phyloP scores from a whole-genome alignment of 495 filamentous ascomycete species.

The Echria macrotheca region DNA sequence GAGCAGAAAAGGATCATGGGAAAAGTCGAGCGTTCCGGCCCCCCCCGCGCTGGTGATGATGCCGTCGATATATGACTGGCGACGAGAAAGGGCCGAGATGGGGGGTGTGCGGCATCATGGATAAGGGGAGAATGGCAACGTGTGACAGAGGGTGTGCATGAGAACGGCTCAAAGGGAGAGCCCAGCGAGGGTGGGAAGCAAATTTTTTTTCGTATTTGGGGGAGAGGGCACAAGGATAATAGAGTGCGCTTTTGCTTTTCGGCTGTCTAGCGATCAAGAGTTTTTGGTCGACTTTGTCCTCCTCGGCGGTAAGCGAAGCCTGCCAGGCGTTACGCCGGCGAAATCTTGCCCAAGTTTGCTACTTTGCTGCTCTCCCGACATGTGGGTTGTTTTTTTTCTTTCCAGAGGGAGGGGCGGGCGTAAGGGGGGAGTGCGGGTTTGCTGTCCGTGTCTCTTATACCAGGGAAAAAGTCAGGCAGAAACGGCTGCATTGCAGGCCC shows the following conservation, averaged over 20 bases:
- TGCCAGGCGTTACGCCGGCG: conserved; percentile 7
- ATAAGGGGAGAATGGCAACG: conserved; percentile 4
- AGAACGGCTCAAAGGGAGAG: conserved; percentile 20
- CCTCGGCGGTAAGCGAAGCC: conserved; percentile 15
- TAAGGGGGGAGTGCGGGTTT: conserved; percentile 2
- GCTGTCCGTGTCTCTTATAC: conserved; percentile 15
- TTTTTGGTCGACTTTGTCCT: too few relatives aligned
- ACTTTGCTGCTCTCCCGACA: neutral
- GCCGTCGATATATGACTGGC: neutral
- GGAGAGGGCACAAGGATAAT: neutral
- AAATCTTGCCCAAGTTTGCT: conserved; percentile 9
- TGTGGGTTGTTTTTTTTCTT: conserved; percentile 9
- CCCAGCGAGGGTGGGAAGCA: too few relatives aligned
- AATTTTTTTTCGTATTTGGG: neutral
- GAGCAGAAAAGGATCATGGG: too few relatives aligned
- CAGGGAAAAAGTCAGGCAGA: conserved; percentile 25
- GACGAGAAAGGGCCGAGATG: neutral
- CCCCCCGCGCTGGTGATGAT: neutral
- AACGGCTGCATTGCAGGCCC: conserved; percentile 22
- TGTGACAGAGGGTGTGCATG: conserved; percentile 23
- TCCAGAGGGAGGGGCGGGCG: conserved; percentile 9
- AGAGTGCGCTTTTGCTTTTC: conserved; percentile 5
- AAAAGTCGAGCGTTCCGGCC: too few relatives aligned
- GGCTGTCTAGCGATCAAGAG: conserved; percentile 10
- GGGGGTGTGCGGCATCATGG: neutral